These are phyloP conservation scores for Penicillium carneum DNA, from an alignment of 2,329 filamentous ascomycete genomes.

Conservation along the genomic window DNA sequence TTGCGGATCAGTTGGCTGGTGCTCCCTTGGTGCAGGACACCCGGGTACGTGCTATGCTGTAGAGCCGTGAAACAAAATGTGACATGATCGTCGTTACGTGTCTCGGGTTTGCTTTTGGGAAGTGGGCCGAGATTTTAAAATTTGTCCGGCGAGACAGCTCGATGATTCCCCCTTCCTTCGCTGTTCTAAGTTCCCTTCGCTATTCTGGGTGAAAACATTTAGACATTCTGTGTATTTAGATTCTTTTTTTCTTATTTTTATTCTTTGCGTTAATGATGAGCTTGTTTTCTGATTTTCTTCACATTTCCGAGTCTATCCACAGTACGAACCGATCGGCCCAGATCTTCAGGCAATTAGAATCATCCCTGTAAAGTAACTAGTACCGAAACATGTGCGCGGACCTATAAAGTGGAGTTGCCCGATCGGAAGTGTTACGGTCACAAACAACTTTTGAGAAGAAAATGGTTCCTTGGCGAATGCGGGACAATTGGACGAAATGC, in stretches of 20 bases:
- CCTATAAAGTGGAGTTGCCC: not conserved
- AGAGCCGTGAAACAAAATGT: conserved; percentile 5
- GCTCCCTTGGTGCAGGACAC: conserved; percentile 43
- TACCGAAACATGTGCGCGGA: not conserved
- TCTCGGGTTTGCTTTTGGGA: conserved; percentile 6
- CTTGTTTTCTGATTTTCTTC: not conserved
- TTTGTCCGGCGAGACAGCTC: conserved; percentile 11
- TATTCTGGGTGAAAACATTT: conserved; percentile 19
- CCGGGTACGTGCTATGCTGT: conserved; percentile 45
- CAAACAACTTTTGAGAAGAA: not conserved
- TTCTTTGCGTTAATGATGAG: conserved; percentile 13
- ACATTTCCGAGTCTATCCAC: not conserved
- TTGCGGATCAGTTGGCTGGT: conserved; percentile 56
- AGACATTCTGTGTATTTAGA: conserved; percentile 20
- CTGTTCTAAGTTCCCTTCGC: conserved; percentile 1
- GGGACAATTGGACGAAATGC: not conserved
- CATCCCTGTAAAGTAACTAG: not conserved
- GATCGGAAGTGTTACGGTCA: conserved; percentile 2
- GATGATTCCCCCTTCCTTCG: conserved; percentile 11
- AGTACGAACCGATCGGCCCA: not conserved
- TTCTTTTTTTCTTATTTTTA: not conserved
- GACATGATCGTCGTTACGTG: conserved; percentile 2
- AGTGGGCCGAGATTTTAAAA: conserved; percentile 6
- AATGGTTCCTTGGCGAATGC: conserved; percentile 2
- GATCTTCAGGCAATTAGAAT: not conserved